A percentile compares a stretch with the other conserved stretches of the same genome.
phyloP scores from a whole-genome alignment of 192 early-diverging fungal genomes.

The Dissophora globulifera region DNA sequence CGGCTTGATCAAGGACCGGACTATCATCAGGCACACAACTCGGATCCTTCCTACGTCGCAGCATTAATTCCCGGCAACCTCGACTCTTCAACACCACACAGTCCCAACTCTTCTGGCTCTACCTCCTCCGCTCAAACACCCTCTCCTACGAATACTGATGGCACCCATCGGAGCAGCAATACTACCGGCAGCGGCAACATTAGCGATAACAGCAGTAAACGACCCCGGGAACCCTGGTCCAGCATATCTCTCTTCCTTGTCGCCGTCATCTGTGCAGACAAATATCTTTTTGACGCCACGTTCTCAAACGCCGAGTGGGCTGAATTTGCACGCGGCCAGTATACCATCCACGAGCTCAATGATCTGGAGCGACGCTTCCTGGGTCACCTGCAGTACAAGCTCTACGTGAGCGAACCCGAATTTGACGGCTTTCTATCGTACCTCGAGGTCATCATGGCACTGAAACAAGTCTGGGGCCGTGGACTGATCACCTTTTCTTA shows the following conservation, averaged over 20 bases:
- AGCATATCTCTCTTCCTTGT: slow-evolving; percentile 58
- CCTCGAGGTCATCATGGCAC: slow-evolving; percentile 55
- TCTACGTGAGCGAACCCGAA: slow-evolving; percentile 55
- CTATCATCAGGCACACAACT: slow-evolving; percentile 2
- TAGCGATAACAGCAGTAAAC: neutral
- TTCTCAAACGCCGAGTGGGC: slow-evolving; percentile 62
- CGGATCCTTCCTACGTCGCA: neutral
- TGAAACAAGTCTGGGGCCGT: slow-evolving; percentile 53
- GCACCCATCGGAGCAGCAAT: slow-evolving; percentile 1
- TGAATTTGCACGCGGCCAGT: slow-evolving; percentile 50
- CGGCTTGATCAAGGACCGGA: slow-evolving; percentile 40
- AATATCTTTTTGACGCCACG: slow-evolving; percentile 62
- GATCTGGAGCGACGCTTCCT: slow-evolving; percentile 57
- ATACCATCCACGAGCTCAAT: slow-evolving; percentile 50
- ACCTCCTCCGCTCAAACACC: slow-evolving; percentile 1
- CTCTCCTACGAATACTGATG: neutral
- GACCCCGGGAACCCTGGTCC: slow-evolving; percentile 48
- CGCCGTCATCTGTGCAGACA: slow-evolving; percentile 61
- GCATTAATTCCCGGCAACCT: neutral
- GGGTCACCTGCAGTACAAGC: slow-evolving; percentile 47
- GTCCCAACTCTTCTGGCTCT: neutral
- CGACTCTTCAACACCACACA: neutral
- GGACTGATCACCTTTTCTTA: slow-evolving; percentile 54
- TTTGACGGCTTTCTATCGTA: slow-evolving; percentile 58
- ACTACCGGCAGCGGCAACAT: neutral